These are phyloP conservation scores for Lodderomyces pseudojiufengensis DNA, from an alignment of 1,139 yeast species.

Conservation along the genomic window DNA sequence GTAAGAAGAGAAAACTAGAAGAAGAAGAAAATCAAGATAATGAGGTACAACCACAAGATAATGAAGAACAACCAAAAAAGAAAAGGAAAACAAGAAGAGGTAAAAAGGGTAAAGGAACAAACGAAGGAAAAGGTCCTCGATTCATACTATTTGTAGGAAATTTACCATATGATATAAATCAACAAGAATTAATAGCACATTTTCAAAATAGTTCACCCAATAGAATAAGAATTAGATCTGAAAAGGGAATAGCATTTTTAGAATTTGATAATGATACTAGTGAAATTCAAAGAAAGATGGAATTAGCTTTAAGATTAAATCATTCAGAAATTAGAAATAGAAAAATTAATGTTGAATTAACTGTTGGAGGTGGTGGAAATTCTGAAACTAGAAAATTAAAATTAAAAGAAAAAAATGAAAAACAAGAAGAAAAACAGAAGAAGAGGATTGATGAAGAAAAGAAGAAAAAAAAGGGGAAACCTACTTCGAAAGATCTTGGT, in stretches of 20 bases:
- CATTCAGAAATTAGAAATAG: constrained; percentile 66
- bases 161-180: constrained; percentile 68
- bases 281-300: constrained; percentile 76
- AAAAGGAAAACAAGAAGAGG: constrained; percentile 78
- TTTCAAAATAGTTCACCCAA: constrained; percentile 74
- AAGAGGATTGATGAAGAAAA: constrained; percentile 33
- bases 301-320: constrained; percentile 77
- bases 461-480: constrained; percentile 29
- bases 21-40: constrained; percentile 11
- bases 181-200: constrained; percentile 64
- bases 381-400: constrained; percentile 66
- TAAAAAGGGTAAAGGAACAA: constrained; percentile 58
- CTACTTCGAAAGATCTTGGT: constrained; percentile 18
- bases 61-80: constrained; percentile 38
- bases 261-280: constrained; percentile 67
- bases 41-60: constrained; percentile 10
- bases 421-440: constrained; percentile 61
- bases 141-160: constrained; percentile 91
- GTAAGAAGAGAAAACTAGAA: constrained; percentile 13
- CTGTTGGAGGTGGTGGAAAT: constrained; percentile 98
- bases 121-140: constrained; percentile 57
- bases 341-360: constrained; percentile 88
- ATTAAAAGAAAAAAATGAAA: constrained; percentile 74
- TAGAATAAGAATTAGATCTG: constrained; percentile 69
- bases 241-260: constrained; percentile 88